Evolutionary conservation across 2,329 filamentous ascomycete species (phyloP).

Genomic region (Clonostachys rhizophaga): DNA sequence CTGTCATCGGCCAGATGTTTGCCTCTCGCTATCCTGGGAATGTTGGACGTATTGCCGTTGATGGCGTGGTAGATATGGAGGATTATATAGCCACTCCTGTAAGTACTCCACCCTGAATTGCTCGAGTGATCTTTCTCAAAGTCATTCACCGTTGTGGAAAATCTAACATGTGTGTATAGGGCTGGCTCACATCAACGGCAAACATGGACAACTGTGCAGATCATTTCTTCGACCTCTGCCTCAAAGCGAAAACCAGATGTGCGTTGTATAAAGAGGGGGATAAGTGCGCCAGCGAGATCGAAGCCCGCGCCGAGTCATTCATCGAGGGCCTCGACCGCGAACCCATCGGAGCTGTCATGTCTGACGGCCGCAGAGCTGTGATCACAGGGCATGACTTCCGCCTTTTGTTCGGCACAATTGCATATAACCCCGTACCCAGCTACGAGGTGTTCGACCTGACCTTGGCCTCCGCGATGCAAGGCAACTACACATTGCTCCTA

Average conservation of each 20-base stretch:
- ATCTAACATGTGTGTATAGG: slow-evolving; percentile 1
- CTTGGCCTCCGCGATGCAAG: slow-evolving; percentile 9
- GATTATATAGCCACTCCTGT: slow-evolving; percentile 21
- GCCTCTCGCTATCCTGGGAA: slow-evolving; percentile 26
- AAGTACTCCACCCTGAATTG: too few species aligned
- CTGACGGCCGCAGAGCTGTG: slow-evolving; percentile 11
- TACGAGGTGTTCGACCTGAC: background rate
- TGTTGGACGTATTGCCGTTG: slow-evolving; percentile 33
- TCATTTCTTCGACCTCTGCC: slow-evolving; percentile 28
- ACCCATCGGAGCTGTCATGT: slow-evolving; percentile 23
- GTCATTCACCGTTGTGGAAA: too few species aligned
- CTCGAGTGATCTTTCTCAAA: too few species aligned
- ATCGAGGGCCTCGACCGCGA: slow-evolving; percentile 5
- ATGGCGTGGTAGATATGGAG: slow-evolving; percentile 26
- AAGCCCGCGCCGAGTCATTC: slow-evolving; percentile 7
- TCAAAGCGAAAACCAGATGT: slow-evolving; percentile 18
- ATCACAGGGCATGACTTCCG: slow-evolving; percentile 24
- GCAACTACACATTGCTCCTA: background rate
- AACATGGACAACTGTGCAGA: slow-evolving; percentile 28
- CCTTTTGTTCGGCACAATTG: slow-evolving; percentile 10
- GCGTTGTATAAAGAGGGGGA: slow-evolving; percentile 13
- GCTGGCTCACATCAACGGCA: slow-evolving; percentile 26
- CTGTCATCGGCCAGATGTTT: slow-evolving; percentile 24
- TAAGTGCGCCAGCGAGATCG: slow-evolving; percentile 8
- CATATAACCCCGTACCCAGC: background rate